Evolutionary conservation across 1,284 basidiomycete species (phyloP).

Genomic region (Rhodotorula glutinis): DNA sequence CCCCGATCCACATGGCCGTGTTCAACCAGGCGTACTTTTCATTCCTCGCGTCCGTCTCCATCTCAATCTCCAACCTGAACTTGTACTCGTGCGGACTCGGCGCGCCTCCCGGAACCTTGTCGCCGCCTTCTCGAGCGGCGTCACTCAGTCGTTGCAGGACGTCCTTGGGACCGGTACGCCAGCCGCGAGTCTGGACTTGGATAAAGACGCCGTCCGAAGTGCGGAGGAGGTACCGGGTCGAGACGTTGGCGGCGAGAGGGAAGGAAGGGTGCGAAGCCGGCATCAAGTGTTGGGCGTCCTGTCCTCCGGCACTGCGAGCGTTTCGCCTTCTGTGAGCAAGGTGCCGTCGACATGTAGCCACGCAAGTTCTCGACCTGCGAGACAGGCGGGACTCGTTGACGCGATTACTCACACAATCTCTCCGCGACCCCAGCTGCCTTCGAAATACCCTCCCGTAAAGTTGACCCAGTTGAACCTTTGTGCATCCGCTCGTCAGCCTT

Average conservation of each 20-base stretch:
- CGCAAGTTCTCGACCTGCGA: too few species aligned
- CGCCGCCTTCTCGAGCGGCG: constrained; percentile 23
- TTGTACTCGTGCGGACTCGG: constrained; percentile 33
- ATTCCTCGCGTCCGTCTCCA: constrained; percentile 28
- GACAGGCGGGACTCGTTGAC: too few species aligned
- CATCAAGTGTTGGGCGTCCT: constrained; percentile 34
- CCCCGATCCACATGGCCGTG: constrained; percentile 31
- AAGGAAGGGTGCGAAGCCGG: constrained; percentile 22
- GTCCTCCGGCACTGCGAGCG: constrained; percentile 23
- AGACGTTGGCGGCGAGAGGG: constrained; percentile 28
- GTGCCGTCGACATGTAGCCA: too few species aligned
- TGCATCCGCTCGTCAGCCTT: not conserved
- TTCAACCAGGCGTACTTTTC: constrained; percentile 35
- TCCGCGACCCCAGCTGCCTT: constrained; percentile 21
- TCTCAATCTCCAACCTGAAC: constrained; percentile 35
- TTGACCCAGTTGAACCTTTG: constrained; percentile 34
- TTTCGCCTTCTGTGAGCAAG: not conserved
- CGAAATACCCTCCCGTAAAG: constrained; percentile 35
- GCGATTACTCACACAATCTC: constrained; percentile 19
- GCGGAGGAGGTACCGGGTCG: constrained; percentile 35
- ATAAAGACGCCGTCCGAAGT: constrained; percentile 26
- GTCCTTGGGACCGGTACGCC: constrained; percentile 32
- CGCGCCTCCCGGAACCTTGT: constrained; percentile 10
- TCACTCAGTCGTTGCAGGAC: constrained; percentile 26
- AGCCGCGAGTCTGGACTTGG: constrained; percentile 35